These are phyloP conservation scores for Adenanthera pavonina DNA, from an alignment of 306 rosid genomes.

Conservation along the genomic window DNA sequence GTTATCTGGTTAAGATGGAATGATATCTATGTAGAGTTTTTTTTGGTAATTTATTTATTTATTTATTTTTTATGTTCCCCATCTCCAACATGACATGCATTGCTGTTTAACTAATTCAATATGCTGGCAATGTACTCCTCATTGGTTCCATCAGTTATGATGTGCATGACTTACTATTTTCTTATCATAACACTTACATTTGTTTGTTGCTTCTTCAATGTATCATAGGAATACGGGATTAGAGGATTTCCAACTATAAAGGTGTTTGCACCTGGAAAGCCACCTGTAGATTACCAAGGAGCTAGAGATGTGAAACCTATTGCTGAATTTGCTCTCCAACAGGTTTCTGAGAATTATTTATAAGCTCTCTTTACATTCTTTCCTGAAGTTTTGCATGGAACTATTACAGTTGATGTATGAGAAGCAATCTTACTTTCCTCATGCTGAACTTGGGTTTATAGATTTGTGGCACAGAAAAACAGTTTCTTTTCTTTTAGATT, in stretches of 20 bases:
- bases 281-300: conserved; percentile 93
- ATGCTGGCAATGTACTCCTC: neutral
- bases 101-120: conserved; percentile 8
- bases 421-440: conserved; percentile 13
- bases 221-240: conserved; percentile 83
- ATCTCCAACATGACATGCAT: conserved; percentile 10
- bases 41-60: neutral
- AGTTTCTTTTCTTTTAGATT: neutral
- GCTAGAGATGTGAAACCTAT: conserved; percentile 93
- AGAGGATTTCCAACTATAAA: conserved; percentile 92
- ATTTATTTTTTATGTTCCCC: conserved; percentile 6
- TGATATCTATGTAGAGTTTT: conserved; percentile 15
- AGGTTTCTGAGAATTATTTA: conserved; percentile 59
- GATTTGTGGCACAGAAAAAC: conserved; percentile 16
- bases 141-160: conserved; percentile 16
- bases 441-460: conserved; percentile 11
- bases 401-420: conserved; percentile 19
- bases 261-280: conserved; percentile 87
- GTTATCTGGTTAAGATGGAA: neutral
- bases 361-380: neutral
- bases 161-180: conserved; percentile 18
- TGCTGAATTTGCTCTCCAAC: conserved; percentile 85
- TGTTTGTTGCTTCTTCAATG: conserved; percentile 33
- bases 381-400: conserved; percentile 7
- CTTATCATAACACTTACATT: neutral